A percentile compares a stretch with the other conserved stretches of the same genome.
Evolutionary conservation across 176 grass and related monocot genomes (phyloP).

Genomic region (Avena insularis): DNA sequence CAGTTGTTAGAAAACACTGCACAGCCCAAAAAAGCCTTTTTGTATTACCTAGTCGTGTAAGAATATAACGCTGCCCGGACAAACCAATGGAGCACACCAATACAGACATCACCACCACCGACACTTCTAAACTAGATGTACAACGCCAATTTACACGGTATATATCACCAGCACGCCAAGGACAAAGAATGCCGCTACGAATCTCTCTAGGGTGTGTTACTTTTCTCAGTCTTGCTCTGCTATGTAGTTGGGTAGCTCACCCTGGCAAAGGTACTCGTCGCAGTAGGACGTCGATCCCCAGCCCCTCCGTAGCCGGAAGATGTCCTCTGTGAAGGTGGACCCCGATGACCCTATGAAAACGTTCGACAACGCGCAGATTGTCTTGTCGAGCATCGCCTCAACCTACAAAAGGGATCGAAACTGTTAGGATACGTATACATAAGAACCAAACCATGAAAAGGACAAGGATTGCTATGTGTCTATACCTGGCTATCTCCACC

Average conservation of each 20-base stretch:
- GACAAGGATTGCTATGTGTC: neutral
- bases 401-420: conserved; percentile 44
- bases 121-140: conserved; percentile 52
- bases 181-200: conserved; percentile 18
- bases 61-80: neutral
- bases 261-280: conserved; percentile 95
- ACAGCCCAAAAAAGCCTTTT: conserved; percentile 13
- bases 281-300: conserved; percentile 85
- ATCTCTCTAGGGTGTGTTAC: conserved; percentile 12
- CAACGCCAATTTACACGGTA: conserved; percentile 53
- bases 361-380: conserved; percentile 80
- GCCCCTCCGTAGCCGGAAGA: conserved; percentile 67
- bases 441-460: neutral
- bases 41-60: conserved; percentile 41
- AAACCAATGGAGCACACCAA: conserved; percentile 30
- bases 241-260: conserved; percentile 77
- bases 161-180: conserved; percentile 8
- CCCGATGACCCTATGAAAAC: conserved; percentile 87
- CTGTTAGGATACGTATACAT: neutral
- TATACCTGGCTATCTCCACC: conserved; percentile 73
- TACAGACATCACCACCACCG: conserved; percentile 1
- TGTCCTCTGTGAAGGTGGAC: conserved; percentile 96
- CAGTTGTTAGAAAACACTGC: conserved; percentile 13
- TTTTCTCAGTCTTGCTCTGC: conserved; percentile 64
- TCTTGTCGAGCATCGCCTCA: conserved; percentile 97